phyloP scores from a whole-genome alignment of 345 rosid genomes.

The Cardiospermum halicacabum region DNA sequence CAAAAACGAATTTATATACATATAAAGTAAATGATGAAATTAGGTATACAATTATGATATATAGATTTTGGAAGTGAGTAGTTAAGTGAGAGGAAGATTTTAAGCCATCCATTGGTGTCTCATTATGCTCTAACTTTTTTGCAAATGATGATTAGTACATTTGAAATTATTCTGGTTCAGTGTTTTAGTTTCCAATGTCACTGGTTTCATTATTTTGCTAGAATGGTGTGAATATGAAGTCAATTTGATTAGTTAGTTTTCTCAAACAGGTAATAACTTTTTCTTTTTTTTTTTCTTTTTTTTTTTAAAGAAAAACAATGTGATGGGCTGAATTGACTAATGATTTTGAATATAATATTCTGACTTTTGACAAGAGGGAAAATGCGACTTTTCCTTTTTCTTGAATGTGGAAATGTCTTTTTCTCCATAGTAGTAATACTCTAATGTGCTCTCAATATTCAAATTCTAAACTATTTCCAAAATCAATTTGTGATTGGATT shows the following conservation, averaged over 20 bases:
- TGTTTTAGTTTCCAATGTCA: not conserved
- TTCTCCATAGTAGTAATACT: no score
- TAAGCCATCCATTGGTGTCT: not conserved
- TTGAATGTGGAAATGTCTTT: not conserved
- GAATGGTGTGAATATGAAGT: not conserved
- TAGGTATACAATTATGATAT: not conserved
- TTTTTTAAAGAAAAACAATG: no score
- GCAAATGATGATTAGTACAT: not conserved
- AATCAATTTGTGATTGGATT: no score
- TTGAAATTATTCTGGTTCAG: not conserved
- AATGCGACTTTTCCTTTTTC: not conserved
- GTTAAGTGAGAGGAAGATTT: no score
- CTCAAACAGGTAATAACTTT: not conserved
- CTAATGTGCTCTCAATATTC: not conserved
- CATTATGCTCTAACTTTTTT: not conserved
- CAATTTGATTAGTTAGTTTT: not conserved
- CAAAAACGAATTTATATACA: not conserved
- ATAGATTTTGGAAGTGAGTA: not conserved
- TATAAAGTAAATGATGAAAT: not conserved
- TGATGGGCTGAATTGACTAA: not conserved
- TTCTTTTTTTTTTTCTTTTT: not conserved
- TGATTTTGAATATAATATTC: not conserved
- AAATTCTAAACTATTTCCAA: not conserved
- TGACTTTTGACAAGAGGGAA: not conserved
- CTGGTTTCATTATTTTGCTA: not conserved